phyloP scores from a whole-genome alignment of 1,139 yeast genomes.

The Yamadazyma conglobata region DNA sequence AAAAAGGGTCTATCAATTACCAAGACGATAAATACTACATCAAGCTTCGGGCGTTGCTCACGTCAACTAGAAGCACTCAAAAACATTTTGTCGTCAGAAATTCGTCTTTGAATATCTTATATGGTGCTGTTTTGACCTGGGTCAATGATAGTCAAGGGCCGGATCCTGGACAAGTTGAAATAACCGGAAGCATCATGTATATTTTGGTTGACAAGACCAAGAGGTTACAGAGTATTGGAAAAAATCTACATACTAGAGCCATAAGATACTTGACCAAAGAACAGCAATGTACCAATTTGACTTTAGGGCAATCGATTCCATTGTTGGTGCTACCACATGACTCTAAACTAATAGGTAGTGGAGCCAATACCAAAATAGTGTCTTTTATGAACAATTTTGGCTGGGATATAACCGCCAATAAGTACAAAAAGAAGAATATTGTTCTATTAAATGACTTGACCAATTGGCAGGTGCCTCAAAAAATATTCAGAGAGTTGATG shows the following conservation, averaged over 20 bases:
- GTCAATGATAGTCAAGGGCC: conserved; percentile 22
- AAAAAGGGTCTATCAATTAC: conserved; percentile 18
- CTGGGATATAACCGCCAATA: conserved; percentile 29
- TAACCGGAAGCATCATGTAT: conserved; percentile 46
- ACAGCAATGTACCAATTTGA: conserved; percentile 37
- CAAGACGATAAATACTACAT: conserved; percentile 30
- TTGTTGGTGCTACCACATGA: conserved; percentile 42
- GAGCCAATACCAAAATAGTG: conserved; percentile 19
- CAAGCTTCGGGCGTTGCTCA: conserved; percentile 30
- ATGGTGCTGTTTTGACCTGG: conserved; percentile 62
- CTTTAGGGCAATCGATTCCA: conserved; percentile 54
- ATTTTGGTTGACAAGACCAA: conserved; percentile 56
- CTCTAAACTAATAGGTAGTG: conserved; percentile 15
- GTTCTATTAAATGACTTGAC: conserved; percentile 37
- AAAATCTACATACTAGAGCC: conserved; percentile 54
- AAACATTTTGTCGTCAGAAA: conserved; percentile 60
- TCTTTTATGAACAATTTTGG: conserved; percentile 38
- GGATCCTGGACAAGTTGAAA: conserved; percentile 10
- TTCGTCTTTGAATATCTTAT: conserved; percentile 52
- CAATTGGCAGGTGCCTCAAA: conserved; percentile 53
- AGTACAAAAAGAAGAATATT: conserved; percentile 25
- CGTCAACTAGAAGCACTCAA: conserved; percentile 26
- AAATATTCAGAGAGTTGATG: conserved; percentile 54
- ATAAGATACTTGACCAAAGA: conserved; percentile 49
- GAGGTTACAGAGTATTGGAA: conserved; percentile 57